Evolutionary conservation across 805 yeast genomes (phyloP), one percentile per base, ranked within the genome.

Genomic region (Torulaspora microellipsoides): DNA sequence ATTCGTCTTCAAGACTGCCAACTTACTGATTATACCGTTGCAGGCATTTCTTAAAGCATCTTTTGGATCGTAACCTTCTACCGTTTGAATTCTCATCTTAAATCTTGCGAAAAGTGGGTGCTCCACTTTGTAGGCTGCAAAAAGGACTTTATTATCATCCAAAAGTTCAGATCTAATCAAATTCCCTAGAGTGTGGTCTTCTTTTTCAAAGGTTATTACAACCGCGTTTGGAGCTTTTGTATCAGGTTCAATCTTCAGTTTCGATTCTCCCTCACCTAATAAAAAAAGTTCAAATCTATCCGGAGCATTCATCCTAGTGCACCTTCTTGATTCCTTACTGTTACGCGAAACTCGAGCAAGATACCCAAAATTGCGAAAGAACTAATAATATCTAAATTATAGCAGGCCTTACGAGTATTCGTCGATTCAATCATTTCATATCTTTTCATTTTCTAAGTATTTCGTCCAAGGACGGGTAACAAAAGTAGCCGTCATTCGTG

Each of bases 81-180:
- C 95, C 0, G 98, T 91, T 66, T 93, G 99, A 30, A 93, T 77
- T 68, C 99, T 80, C 80, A 93, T 79, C 36, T 91, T 81, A 58
- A 93, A 93, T 64, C 86, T 87, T 31, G 99, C 97, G 67, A 93
- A 93, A 52, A 93, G 72, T 8, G 99, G 99, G 69, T 93, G 99
- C 68, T 93, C 98, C 34, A 93, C 89, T 65, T 93, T 93, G 73
- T 93, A 93, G 29, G 98, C 99, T 34, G 95, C 98, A 64, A 90
- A 93, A 29, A 93, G 64, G n/a, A 93, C 99, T 53, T 82, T 80
- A 38, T 81, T 80, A 64, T 93, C 98, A 59, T 81, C 81, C 48
- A 88, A 74, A 44, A 93, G 77, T 62, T 91, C 96, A 25, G 90
- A 81, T 61, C 95, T 78, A 47, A 93, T 74, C 56, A 93, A 66